These are phyloP conservation scores for Daedalea quercina DNA, from an alignment of 768 basidiomycete species.

Conservation along the genomic window DNA sequence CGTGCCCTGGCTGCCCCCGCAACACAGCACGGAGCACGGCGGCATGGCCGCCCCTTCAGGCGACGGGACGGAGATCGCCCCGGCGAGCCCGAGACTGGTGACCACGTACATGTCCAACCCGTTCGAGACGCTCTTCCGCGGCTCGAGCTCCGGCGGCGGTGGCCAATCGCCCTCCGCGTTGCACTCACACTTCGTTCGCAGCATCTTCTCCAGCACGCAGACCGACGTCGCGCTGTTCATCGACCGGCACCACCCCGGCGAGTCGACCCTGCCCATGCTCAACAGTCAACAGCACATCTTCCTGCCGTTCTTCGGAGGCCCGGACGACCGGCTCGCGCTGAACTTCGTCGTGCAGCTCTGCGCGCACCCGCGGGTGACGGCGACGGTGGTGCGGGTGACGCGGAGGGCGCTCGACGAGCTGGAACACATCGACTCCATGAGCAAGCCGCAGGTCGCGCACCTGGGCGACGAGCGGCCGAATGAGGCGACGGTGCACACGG, in stretches of 20 bases:
- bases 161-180: constrained; percentile 49
- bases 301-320: constrained; percentile 90
- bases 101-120: constrained; percentile 38
- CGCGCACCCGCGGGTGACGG: constrained; percentile 52
- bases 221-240: constrained; percentile 83
- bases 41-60: not conserved
- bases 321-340: constrained; percentile 86
- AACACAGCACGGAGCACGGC: constrained; percentile 1
- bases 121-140: constrained; percentile 74
- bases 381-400: constrained; percentile 64
- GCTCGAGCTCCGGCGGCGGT: constrained; percentile 25
- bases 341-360: constrained; percentile 78
- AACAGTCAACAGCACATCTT: constrained; percentile 52
- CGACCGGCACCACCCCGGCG: constrained; percentile 52
- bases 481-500: constrained; percentile 40
- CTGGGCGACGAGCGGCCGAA: constrained; percentile 19
- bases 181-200: constrained; percentile 82
- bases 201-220: constrained; percentile 65
- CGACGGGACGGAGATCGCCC: not conserved
- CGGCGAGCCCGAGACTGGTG: constrained; percentile 11
- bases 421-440: constrained; percentile 5
- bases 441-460: constrained; percentile 24
- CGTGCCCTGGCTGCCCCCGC: constrained; percentile 59
- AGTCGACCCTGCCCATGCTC: constrained; percentile 19
- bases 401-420: constrained; percentile 32